phyloP scores from a whole-genome alignment of 148 eudicot genomes.

The Pouteria glomerata region DNA sequence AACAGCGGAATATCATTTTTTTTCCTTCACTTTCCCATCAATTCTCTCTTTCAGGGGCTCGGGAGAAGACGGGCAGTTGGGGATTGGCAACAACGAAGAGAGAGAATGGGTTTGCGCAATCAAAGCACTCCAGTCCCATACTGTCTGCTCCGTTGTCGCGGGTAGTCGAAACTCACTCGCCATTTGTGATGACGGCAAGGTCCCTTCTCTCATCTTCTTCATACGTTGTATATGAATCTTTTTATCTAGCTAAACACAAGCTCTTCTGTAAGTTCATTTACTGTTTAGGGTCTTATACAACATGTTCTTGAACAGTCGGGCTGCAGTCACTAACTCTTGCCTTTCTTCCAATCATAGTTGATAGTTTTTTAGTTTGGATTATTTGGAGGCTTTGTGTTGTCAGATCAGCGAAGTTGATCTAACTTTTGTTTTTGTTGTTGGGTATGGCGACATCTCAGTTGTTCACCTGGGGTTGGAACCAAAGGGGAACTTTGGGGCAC shows the following conservation, averaged over 20 bases:
- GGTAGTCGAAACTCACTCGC: constrained; percentile 98
- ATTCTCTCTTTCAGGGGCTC: constrained; percentile 70
- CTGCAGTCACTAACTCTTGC: not conserved
- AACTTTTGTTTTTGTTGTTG: constrained; percentile 8
- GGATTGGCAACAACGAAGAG: constrained; percentile 78
- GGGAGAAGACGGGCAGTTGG: constrained; percentile 97
- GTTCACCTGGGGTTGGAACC: constrained; percentile 99
- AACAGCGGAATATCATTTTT: not conserved
- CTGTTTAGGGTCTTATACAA: not conserved
- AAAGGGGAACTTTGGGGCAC: constrained; percentile 95
- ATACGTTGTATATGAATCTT: not conserved
- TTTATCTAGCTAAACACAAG: too few species aligned
- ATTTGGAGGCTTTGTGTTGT: not conserved
- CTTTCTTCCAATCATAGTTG: not conserved
- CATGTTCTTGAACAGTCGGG: not conserved
- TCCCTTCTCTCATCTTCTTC: constrained; percentile 9
- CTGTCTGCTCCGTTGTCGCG: constrained; percentile 69
- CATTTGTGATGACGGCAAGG: constrained; percentile 89
- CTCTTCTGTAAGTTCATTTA: not conserved
- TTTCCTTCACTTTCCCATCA: too few species aligned
- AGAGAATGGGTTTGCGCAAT: constrained; percentile 71
- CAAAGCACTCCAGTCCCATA: constrained; percentile 37
- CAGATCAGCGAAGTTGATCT: not conserved
- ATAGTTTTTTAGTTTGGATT: not conserved
- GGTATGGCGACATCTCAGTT: constrained; percentile 36